These are phyloP conservation scores for Piloderma croceum DNA, from an alignment of 768 basidiomycete species.

Conservation along the genomic window DNA sequence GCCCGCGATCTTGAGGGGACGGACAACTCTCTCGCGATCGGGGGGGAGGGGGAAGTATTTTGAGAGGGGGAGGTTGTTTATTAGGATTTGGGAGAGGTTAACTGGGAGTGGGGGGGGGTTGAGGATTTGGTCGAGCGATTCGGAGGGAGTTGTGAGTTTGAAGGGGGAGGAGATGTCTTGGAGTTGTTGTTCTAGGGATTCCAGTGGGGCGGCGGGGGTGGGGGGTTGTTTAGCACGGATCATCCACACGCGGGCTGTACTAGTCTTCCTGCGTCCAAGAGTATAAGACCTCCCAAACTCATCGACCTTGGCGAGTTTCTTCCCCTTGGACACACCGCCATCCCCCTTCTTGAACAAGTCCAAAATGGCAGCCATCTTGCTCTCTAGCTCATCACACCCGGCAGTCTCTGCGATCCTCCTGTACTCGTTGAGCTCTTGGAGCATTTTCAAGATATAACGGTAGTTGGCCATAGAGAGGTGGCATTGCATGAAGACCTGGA, in stretches of 20 bases:
- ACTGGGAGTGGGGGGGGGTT: constrained; percentile 26
- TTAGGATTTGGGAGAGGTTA: constrained; percentile 60
- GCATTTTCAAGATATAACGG: constrained; percentile 52
- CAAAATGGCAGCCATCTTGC: constrained; percentile 46
- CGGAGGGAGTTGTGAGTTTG: constrained; percentile 21
- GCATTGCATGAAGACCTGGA: constrained; percentile 51
- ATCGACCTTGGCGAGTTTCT: constrained; percentile 61
- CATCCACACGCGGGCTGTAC: constrained; percentile 90
- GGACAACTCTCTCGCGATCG: constrained; percentile 77
- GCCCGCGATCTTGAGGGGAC: constrained; percentile 81
- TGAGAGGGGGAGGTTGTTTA: constrained; percentile 80
- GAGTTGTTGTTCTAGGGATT: constrained; percentile 6
- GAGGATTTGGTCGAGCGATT: constrained; percentile 10
- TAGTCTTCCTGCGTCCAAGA: constrained; percentile 83
- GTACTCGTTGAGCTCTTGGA: constrained; percentile 63
- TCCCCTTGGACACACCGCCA: constrained; percentile 44
- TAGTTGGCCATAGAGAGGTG: constrained; percentile 67
- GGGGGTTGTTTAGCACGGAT: constrained; percentile 47
- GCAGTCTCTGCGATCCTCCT: constrained; percentile 55
- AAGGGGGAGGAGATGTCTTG: background rate
- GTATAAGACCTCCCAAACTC: constrained; percentile 81
- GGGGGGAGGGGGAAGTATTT: constrained; percentile 69
- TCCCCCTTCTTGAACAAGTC: constrained; percentile 61
- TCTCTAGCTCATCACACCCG: constrained; percentile 50
- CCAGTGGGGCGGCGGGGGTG: background rate